Evolutionary conservation across 2,329 filamentous ascomycete genomes (phyloP), one percentile per base, ranked within the genome.

Genomic region (Colletotrichum salicis): DNA sequence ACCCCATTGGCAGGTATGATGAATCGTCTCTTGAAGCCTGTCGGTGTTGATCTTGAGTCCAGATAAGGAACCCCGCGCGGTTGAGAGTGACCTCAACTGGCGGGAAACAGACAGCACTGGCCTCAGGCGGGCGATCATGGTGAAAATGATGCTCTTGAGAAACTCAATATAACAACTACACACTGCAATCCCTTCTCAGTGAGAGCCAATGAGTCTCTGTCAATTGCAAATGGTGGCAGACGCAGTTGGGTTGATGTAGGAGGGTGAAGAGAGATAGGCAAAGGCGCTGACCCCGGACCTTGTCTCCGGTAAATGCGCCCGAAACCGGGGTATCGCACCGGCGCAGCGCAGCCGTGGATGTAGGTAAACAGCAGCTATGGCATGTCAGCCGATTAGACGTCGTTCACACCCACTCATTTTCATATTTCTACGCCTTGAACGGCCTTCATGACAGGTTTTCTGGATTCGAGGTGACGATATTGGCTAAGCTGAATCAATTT

Each of bases 1-100:
- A 2, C 78, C 78, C 78, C 78, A 82, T 80, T 77, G 78, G 76
- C 77, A 77, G 19, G 71, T 82, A 73, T 75, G 75, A 74, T 77
- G 82, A 73, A 80, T 76, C 29, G 77, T 79, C 60, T 79, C 76
- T 37, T 76, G 69, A 1, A 80, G 76, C 51, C 78, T 71, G 27
- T 75, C 75, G 13, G 76, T 74, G 52, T 80, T 79, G 71, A 80
- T 79, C 62, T 76, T 75, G 31, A 78, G 71, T 7, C 74, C 67
- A 6, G 72, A 73, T 64, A 73, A 48, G 54, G 60, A 48, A 41
- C 63, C 19, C 55, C 41, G 41, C 15, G 52, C 59, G 29, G 64
- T 54, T 19, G 69, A 72, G 60, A 70, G 56, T 48, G 41, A 58
- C 52, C 69, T 63, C 52, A 27, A 41, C 35, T 45, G 41, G n/a